Base-by-base conservation (phyloP, 139 green algal genomes). In the Axilococcus clingmanii region DNA sequence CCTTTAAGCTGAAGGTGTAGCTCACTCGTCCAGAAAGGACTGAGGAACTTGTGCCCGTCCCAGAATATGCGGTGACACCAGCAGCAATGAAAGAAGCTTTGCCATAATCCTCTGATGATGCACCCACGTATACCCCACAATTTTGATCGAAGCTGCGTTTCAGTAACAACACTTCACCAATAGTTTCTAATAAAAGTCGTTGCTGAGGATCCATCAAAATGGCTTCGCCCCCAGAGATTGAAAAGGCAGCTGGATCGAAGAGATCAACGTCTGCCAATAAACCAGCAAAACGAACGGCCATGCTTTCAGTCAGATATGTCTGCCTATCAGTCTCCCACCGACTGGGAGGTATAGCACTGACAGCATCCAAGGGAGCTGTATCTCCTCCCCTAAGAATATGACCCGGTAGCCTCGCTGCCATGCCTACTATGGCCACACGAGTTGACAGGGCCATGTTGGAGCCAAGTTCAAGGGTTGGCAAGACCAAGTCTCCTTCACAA, bases 191-290 rank as follows among this genome's bases (percentile, higher is more conserved):
- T 44, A 93, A 50, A 37, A 90, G 44, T 5, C 83, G 68, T 63
- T 92, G 83, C 66, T 93, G 83, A 5, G 82, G 77, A 61, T 92
- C 83, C 75, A 93, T 85, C 5, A 74, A 43, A 9, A 52, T 49
- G 0, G 83, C 71, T 55, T 93, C 83, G 1, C 58, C 46, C 1
- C 62, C 61, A 0, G 49, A 27, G 28, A 90, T 50, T 20, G 61
- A 59, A 55, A 86, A 72, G 25, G 68, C 28, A 31, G 28, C 35
- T 0, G 56, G 42, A 33, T 82, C 76, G 65, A 88, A 86, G 3
- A 36, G 16, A 17, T 80, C 79, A 32, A 87, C 69, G 7, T 41
- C 34, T 1, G 53, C 46, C 55, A 92, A 33, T 60, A 81, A 83
- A 15, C 33, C 56, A 4, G 68, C 80, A 68, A 86, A 85, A 4